Percentiles rank a stretch among this genome's conserved stretches.
Conservation (phyloP, 768 basidiomycete genomes). For the Mycena albidolilacea region DNA sequence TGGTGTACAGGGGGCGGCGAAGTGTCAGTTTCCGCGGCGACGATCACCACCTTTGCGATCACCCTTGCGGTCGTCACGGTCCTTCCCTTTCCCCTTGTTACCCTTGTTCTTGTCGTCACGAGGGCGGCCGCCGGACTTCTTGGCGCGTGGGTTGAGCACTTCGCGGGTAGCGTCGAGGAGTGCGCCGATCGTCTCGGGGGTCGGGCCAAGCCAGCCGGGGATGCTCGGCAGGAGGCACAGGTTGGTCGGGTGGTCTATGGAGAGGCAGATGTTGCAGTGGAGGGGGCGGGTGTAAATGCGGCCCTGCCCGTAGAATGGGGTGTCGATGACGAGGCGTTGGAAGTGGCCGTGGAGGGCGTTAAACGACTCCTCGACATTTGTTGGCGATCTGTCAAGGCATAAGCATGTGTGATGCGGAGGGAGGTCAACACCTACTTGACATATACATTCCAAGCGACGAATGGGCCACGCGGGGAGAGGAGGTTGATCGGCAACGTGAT, state of each 20-base stretch:
- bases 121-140: not conserved
- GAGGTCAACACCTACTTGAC: too few relatives aligned
- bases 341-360: not conserved
- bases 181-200: slow-evolving; percentile 14
- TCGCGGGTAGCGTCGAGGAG: not conserved
- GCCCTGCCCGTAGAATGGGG: slow-evolving; percentile 2
- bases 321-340: not conserved
- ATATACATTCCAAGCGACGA: slow-evolving; percentile 20
- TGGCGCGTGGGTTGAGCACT: not conserved
- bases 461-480: not conserved
- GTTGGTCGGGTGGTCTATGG: slow-evolving; percentile 20
- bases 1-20: not conserved
- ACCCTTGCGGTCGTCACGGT: not conserved
- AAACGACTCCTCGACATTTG: not conserved
- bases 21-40: too few relatives aligned
- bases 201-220: slow-evolving; percentile 22
- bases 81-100: not conserved
- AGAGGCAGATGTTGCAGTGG: slow-evolving; percentile 16
- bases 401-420: too few relatives aligned
- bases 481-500: not conserved
- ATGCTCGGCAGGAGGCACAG: slow-evolving; percentile 5
- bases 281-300: not conserved
- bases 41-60: too few relatives aligned
- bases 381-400: too few relatives aligned
- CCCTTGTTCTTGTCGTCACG: not conserved